phyloP scores from a whole-genome alignment of 345 rosid species.

The Eucalyptus curtisii region DNA sequence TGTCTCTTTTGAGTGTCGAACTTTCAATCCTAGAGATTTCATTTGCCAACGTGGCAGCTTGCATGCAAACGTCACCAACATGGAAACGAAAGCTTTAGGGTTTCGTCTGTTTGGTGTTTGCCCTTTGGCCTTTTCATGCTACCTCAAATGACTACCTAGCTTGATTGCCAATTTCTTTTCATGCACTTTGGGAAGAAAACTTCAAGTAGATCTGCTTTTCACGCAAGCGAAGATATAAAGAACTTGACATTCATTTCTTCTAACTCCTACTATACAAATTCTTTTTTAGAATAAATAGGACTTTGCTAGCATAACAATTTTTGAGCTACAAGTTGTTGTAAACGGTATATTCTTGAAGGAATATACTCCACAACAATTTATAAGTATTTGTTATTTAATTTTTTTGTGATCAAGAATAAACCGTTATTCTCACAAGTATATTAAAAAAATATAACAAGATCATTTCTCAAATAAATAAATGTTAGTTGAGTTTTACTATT shows the following conservation, averaged over 20 bases:
- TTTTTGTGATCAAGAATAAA: rapidly evolving
- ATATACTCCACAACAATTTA: rapidly evolving
- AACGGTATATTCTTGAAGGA: rapidly evolving
- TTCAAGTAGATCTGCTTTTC: too few species aligned
- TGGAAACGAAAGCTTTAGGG: too few species aligned
- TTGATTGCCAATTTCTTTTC: too few species aligned
- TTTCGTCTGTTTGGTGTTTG: too few species aligned
- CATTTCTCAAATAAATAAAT: too few species aligned
- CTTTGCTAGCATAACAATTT: too few species aligned
- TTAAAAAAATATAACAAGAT: rapidly evolving
- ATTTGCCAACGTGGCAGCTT: not conserved
- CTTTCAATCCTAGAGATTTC: not conserved
- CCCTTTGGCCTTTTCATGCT: too few species aligned
- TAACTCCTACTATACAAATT: not conserved
- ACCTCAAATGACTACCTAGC: too few species aligned
- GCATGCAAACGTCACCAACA: not conserved
- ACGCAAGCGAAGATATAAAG: too few species aligned
- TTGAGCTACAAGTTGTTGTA: rapidly evolving
- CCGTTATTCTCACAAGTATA: rapidly evolving
- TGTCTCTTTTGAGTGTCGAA: not conserved
- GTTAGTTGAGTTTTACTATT: not conserved
- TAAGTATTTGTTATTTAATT: too few species aligned
- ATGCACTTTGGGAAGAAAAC: too few species aligned
- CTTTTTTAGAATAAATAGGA: too few species aligned
- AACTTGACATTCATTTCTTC: not conserved